phyloP scores from a whole-genome alignment of 768 basidiomycete species.

The Hericium alpestre region DNA sequence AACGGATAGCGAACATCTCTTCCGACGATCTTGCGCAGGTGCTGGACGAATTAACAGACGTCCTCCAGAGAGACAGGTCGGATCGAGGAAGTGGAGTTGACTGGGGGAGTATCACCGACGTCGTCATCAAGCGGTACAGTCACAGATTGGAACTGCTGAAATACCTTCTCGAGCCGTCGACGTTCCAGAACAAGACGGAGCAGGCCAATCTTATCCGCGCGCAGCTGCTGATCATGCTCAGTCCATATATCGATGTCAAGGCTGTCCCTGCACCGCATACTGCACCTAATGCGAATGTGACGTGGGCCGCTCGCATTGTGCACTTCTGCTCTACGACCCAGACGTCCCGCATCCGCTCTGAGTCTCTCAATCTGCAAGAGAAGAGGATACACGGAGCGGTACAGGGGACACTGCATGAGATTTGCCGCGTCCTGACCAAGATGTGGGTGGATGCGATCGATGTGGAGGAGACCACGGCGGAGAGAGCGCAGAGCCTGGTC shows the following conservation, averaged over 20 bases:
- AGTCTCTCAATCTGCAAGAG: conserved; percentile 10
- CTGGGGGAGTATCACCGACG: conserved; percentile 22
- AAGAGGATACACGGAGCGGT: conserved; percentile 5
- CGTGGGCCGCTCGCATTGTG: conserved; percentile 9
- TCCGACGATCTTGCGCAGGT: conserved; percentile 12
- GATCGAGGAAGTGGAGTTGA: conserved; percentile 20
- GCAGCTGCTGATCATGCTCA: conserved; percentile 21
- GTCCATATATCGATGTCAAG: conserved; percentile 18
- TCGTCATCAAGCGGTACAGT: conserved; percentile 22
- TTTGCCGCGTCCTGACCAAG: conserved; percentile 10
- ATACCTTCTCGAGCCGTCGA: conserved; percentile 14
- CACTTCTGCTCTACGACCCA: conserved; percentile 9
- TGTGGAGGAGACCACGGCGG: conserved; percentile 5
- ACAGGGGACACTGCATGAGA: conserved; percentile 10
- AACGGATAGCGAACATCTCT: conserved; percentile 21
- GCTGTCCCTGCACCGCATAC: conserved; percentile 2
- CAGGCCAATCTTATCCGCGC: conserved; percentile 6
- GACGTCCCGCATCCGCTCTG: conserved; percentile 5
- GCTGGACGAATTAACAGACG: conserved; percentile 7
- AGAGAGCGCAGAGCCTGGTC: neutral
- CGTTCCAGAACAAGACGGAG: conserved; percentile 1
- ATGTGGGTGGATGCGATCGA: conserved; percentile 13
- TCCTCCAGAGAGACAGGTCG: neutral
- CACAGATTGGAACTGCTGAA: conserved; percentile 20
- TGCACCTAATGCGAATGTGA: neutral